These are phyloP conservation scores for Leccinum imitatum DNA, from an alignment of 768 basidiomycete species.

Conservation along the genomic window DNA sequence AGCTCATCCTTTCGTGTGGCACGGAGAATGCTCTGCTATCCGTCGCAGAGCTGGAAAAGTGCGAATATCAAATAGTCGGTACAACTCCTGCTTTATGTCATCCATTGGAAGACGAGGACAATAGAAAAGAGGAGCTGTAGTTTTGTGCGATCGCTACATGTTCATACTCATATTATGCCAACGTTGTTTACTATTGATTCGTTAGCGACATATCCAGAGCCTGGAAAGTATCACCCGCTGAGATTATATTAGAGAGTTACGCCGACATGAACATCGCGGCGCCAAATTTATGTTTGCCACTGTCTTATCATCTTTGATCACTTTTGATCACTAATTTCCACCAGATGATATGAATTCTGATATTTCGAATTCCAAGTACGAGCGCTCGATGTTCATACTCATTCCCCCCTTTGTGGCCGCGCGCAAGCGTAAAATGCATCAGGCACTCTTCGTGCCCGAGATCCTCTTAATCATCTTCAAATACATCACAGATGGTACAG, in stretches of 20 bases:
- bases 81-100: conserved; percentile 85
- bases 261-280: not conserved
- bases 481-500: conserved; percentile 16
- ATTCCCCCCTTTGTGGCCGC: not conserved
- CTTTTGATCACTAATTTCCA: no score
- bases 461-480: conserved; percentile 25
- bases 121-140: conserved; percentile 33
- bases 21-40: conserved; percentile 76
- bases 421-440: conserved; percentile 15
- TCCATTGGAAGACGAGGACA: conserved; percentile 32
- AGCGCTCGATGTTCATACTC: conserved; percentile 4
- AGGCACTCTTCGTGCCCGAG: conserved; percentile 20
- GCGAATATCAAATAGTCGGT: conserved; percentile 87
- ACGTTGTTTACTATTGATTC: not conserved
- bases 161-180: not conserved
- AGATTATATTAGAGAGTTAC: not conserved
- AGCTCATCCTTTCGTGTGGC: conserved; percentile 86
- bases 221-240: not conserved
- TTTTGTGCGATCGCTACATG: not conserved
- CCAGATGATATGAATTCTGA: not conserved
- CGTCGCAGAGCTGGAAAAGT: conserved; percentile 91
- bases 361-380: not conserved
- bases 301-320: no score
- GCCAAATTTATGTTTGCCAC: not conserved
- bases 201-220: not conserved